Evolutionary conservation across 2,329 filamentous ascomycete species (phyloP), one percentile per base, ranked within the genome.

Genomic region (Monilinia fructicola): DNA sequence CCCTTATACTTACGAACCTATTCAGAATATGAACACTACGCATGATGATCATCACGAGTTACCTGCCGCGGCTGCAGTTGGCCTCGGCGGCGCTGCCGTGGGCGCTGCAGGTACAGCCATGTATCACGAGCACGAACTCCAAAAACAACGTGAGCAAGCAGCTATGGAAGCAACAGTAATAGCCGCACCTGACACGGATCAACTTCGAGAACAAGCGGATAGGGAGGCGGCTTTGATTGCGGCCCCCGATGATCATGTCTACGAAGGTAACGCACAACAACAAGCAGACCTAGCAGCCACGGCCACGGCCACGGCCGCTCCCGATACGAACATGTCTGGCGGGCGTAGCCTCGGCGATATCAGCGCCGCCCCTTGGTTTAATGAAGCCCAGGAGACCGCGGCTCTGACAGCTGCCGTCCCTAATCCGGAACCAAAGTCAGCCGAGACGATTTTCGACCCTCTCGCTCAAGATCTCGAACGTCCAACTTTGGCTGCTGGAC

Each of bases 1-100:
- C 71, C 84, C 84, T 2, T 86, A 87, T 70, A 85, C 81, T 42
- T 70, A 71, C 60, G 67, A 76, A 68, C 74, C 72, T n/a, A 72
- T 76, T 68, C 54, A 69, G 23, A 67, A 69, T 54, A 55, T 59
- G 53, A 53, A 61, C 48, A 38, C 48, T 54, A 61, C 50, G n/a
- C 61, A 54, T 62, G 23, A 65, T 65, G 42, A 54, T 54, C 53
- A 38, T 40, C 54, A 44, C 44, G 65, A 66, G 31, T 53, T 61
- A 21, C 67, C 58, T 28, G 65, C 54, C 59, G n/a, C 68, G 26
- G 69, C 66, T 26, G 66, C 67, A 12, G 72, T 69, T 60, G 71
- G 70, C 9, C n/a, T 73, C 14, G 71, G 70, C 18, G 71, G 70
- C 46, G 69, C 68, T 54, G 70, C 66, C 26, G 26, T 70, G 2